Evolutionary conservation across 1,284 basidiomycete species (phyloP).

Genomic region (Melampsora larici-populina): DNA sequence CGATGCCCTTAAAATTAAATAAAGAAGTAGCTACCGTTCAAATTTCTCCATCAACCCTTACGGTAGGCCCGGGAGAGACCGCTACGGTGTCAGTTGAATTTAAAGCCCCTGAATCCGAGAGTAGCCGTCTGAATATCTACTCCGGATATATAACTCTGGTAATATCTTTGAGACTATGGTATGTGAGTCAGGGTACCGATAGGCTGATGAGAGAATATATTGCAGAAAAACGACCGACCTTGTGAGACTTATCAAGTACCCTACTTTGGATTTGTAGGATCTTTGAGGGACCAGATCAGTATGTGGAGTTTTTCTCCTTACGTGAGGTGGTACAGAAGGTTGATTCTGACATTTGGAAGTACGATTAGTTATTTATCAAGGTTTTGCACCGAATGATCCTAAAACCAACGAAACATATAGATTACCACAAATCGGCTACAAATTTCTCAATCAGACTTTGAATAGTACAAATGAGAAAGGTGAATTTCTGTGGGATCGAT

Average conservation of each 20-base stretch:
- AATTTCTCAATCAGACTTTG: background rate
- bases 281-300: constrained; percentile 31
- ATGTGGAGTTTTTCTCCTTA: background rate
- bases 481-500: background rate
- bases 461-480: background rate
- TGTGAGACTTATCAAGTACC: constrained; percentile 39
- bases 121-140: constrained; percentile 25
- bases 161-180: background rate
- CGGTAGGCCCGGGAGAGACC: constrained; percentile 16
- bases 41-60: constrained; percentile 7
- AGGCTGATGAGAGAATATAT: background rate
- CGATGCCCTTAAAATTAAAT: background rate
- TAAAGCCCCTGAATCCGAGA: constrained; percentile 11
- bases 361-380: background rate
- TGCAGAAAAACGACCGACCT: constrained; percentile 5
- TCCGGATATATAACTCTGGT: constrained; percentile 42
- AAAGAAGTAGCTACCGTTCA: constrained; percentile 11
- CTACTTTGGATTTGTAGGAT: constrained; percentile 40
- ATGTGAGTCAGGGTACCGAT: background rate
- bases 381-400: background rate
- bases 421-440: background rate
- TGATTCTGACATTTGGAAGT: background rate
- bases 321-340: background rate
- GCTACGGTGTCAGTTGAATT: constrained; percentile 11
- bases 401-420: background rate